A percentile compares a stretch with the other conserved stretches of the same genome.
Evolutionary conservation across 177 flowering plant species (phyloP).

Genomic region (Tripterygium wilfordii): DNA sequence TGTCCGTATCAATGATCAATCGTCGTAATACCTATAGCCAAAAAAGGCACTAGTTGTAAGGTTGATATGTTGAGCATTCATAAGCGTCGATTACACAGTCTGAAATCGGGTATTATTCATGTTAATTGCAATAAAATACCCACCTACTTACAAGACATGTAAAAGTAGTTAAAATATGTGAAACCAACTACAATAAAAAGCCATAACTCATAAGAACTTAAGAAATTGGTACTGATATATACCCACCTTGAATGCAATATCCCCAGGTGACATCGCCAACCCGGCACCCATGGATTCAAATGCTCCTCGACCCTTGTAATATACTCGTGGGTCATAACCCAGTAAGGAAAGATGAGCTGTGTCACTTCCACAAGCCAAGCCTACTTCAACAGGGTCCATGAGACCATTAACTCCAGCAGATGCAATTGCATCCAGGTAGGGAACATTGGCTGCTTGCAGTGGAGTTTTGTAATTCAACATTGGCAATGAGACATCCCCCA

Average conservation of each 20-base stretch:
- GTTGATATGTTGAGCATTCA: no score
- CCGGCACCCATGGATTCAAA: conserved; percentile 99
- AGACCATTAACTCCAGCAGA: conserved; percentile 94
- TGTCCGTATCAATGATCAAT: no score
- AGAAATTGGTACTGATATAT: not conserved
- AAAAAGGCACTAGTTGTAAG: no score
- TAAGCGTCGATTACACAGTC: no score
- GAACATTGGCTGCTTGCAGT: conserved; percentile 62
- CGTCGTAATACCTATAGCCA: no score
- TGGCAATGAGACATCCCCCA: conserved; percentile 94
- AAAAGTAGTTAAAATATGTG: not conserved
- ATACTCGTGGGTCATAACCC: conserved; percentile 89
- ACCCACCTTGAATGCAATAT: conserved; percentile 91
- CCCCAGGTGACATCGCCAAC: conserved; percentile 95
- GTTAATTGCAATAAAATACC: no score
- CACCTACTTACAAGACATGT: no score
- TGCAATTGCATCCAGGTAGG: conserved; percentile 88
- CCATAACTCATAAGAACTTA: no score
- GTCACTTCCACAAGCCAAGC: conserved; percentile 96
- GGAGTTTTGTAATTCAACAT: conserved; percentile 68
- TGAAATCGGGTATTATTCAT: no score
- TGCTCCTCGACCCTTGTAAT: conserved; percentile 94
- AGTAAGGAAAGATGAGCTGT: conserved; percentile 94
- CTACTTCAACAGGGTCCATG: conserved; percentile 98
- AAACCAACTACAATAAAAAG: not conserved